These are phyloP conservation scores for Yarrowia sp. DNA, from an alignment of 805 yeast species.

Conservation along the genomic window DNA sequence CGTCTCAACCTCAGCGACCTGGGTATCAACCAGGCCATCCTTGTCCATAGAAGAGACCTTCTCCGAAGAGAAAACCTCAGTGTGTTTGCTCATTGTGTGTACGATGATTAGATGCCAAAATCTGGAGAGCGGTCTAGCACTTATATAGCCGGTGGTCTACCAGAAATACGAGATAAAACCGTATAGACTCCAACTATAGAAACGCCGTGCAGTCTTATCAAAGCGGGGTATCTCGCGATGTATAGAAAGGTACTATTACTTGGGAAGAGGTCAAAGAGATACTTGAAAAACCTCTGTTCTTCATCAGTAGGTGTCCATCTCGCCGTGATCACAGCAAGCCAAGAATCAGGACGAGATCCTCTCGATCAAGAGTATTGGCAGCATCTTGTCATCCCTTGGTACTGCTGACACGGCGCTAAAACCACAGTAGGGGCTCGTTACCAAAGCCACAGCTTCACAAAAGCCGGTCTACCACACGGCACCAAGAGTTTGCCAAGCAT, in stretches of 20 bases:
- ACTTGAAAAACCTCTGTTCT: too few species aligned
- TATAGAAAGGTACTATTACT: not conserved
- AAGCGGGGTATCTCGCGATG: constrained; percentile 7
- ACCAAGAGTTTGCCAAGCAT: constrained; percentile 31
- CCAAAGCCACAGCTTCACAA: constrained; percentile 8
- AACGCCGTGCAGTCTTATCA: constrained; percentile 13
- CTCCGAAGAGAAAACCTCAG: constrained; percentile 28
- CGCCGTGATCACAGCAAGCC: too few species aligned
- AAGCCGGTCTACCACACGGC: constrained; percentile 10
- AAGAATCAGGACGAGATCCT: not conserved
- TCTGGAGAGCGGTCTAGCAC: not conserved
- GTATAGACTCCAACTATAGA: constrained; percentile 4
- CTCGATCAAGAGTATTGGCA: not conserved
- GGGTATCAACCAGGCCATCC: constrained; percentile 1
- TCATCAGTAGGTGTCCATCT: too few species aligned
- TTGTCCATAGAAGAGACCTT: constrained; percentile 14
- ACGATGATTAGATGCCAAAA: not conserved
- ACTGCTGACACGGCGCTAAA: not conserved
- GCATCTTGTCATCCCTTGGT: not conserved
- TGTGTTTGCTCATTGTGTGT: constrained; percentile 12
- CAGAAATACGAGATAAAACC: constrained; percentile 8
- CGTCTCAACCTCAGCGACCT: constrained; percentile 10
- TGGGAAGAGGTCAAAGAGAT: not conserved
- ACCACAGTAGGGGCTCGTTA: not conserved
- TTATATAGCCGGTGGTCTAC: not conserved